Evolutionary conservation across 2,329 filamentous ascomycete genomes (phyloP).

Genomic region (Alternaria novae-zelandiae): DNA sequence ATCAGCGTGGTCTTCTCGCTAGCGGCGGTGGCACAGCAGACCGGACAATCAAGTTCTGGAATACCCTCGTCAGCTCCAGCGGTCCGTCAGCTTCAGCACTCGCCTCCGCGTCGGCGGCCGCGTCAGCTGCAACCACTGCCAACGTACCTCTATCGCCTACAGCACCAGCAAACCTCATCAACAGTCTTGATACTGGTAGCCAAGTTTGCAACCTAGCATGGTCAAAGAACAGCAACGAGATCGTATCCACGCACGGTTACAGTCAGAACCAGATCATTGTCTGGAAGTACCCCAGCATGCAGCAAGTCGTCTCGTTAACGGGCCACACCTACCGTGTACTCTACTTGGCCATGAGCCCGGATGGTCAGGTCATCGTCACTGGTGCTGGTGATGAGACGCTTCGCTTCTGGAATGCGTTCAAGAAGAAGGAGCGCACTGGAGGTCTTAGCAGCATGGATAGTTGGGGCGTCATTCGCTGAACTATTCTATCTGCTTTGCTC

Average conservation of each 20-base stretch:
- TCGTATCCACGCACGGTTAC: conserved; percentile 96
- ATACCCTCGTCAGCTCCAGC: conserved; percentile 78
- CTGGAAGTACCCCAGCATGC: conserved; percentile 99
- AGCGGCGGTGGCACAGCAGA: conserved; percentile 96
- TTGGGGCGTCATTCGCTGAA: conserved; percentile 79
- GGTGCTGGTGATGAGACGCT: conserved; percentile 96
- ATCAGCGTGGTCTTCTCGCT: conserved; percentile 91
- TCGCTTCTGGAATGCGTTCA: conserved; percentile 96
- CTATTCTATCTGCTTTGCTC: background rate
- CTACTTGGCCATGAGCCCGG: conserved; percentile 96
- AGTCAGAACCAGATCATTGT: conserved; percentile 98
- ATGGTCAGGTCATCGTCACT: conserved; percentile 91
- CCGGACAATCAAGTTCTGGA: conserved; percentile 96
- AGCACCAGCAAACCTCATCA: conserved; percentile 58
- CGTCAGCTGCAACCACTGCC: conserved; percentile 39
- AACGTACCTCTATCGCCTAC: conserved; percentile 42
- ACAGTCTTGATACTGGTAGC: conserved; percentile 93
- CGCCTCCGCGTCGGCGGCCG: conserved; percentile 46
- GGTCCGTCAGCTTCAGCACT: conserved; percentile 50
- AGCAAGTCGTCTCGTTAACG: conserved; percentile 91
- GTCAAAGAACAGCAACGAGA: conserved; percentile 97
- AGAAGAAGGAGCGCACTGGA: conserved; percentile 73
- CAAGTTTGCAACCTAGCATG: conserved; percentile 99
- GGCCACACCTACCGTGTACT: conserved; percentile 96
- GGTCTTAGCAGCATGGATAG: conserved; percentile 67